These are phyloP conservation scores for Brassica nigra DNA, from an alignment of 345 rosid species.

Conservation along the genomic window DNA sequence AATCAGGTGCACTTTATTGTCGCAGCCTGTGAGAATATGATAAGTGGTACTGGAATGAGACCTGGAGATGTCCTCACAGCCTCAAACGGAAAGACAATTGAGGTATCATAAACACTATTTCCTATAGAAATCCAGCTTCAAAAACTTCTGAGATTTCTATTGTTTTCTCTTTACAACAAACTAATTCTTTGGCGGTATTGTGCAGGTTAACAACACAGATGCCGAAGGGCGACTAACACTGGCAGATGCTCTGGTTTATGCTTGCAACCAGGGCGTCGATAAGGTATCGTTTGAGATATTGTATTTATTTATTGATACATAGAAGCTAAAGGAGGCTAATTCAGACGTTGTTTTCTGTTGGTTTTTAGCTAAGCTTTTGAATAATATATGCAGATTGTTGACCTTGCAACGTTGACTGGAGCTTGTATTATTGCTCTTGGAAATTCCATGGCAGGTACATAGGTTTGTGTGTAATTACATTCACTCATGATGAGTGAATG, in stretches of 20 bases:
- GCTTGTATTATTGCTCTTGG: conserved; percentile 93
- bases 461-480: background rate
- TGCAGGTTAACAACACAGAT: conserved; percentile 96
- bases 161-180: background rate
- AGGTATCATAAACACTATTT: conserved; percentile 48
- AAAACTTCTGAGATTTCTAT: background rate
- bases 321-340: conserved; percentile 16
- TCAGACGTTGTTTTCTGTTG: conserved; percentile 10
- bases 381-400: conserved; percentile 58
- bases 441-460: conserved; percentile 83
- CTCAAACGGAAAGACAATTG: conserved; percentile 93
- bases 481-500: background rate
- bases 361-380: conserved; percentile 5
- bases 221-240: conserved; percentile 98
- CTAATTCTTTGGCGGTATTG: conserved; percentile 12
- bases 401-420: conserved; percentile 92
- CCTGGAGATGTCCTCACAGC: conserved; percentile 98
- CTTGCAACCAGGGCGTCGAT: conserved; percentile 89
- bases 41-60: conserved; percentile 98
- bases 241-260: conserved; percentile 94
- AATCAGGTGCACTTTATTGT: conserved; percentile 85
- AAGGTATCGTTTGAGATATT: conserved; percentile 53
- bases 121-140: background rate
- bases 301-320: background rate
- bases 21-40: conserved; percentile 99